Evolutionary conservation across 495 filamentous ascomycete species (phyloP), one percentile per base, ranked within the genome.

Genomic region (Neurospora hispaniola): DNA sequence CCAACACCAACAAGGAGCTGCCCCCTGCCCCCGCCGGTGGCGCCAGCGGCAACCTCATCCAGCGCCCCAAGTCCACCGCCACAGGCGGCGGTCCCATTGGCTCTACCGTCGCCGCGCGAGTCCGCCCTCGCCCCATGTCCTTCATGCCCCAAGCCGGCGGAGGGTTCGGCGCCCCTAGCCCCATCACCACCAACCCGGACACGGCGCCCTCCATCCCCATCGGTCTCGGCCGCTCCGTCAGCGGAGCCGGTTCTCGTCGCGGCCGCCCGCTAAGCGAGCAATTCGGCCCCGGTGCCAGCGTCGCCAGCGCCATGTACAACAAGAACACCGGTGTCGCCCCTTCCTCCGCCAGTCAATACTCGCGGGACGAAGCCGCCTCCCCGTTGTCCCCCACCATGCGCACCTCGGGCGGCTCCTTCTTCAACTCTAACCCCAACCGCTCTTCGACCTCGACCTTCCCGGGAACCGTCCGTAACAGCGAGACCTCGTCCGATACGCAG

Each of bases 171-270:
- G 20, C 23, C 46, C 23, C 46, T 8, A 54, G 46, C 10, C 75
- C 70, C 74, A 80, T 85, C 9, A 80, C 87, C 73, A 86, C 81
- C 72, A 87, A 97, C 80, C 92, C 93, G 1, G 86, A 91, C 2
- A 96, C 91, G n/a, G 93, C 93, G 10, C 92, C 93, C 31, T 91
- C 90, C 76, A 92, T 97, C 74, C 94, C 93, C 43, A 85, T 88
- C 76, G 80, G 83, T 40, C 84, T 97, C 27, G 83, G 80, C 44
- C 91, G 93, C 69, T 87, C 89, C 10, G 82, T 88, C 73, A 91
- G 90, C 73, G 54, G 54, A 1, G 23, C 54, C 54, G 54, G 54
- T 62, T 84, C 87, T 14, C 89, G 86, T 74, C 78, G 85, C 44
- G 73, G 73, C 48, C 82, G 89, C 82, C 81, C 90, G 86, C 80